Base-by-base conservation (phyloP, 2,329 filamentous ascomycete genomes). In the Alternaria incomplexa region DNA sequence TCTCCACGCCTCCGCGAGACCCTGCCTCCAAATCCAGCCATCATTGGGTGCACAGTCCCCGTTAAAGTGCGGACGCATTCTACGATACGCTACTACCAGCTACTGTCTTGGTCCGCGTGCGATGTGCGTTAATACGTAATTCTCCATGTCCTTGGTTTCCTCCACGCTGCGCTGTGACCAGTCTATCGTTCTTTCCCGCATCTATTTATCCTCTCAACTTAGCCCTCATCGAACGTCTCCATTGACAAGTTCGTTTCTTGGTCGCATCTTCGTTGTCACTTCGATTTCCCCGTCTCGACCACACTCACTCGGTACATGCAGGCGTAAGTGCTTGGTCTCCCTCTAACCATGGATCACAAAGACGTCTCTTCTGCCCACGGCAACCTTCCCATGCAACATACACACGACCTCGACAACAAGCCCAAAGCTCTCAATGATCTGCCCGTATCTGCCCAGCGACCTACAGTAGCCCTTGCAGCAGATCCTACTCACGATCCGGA, bases 381-480 rank as follows among this genome's bases (percentile, higher is more conserved):
- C 65, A 50, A 64, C 55, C 26, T 46, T 54, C 58, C 62, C 61
- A 62, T 63, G 65, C 71, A 62, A 61, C 63, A 67, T 25, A 8
- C 55, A 53, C 17, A 64, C 46, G 28, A 23, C 36, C 56, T 45
- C 32, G 51, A 65, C 61, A 53, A 60, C 61, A 64, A 69, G 62
- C 65, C 58, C 62, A 56, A 65, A 60, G 62, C 65, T 63, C 51
- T 63, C 47, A 60, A 61, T 32, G 55, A 60, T 52, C 62, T 67
- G 47, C 62, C 64, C 7, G 36, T 69, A 23, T 71, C 68, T 17
- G 57, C 61, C 55, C 55, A 73, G 17, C 64, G 70, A 48, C 71
- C 70, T 40, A 72, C 60, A 36, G 48, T 71, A 30, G 58, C 69
- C 54, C 68, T 71, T 58, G 67, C 63, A 66, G 68, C 66, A 66